These are phyloP conservation scores for Apostasia ramifera DNA, from an alignment of 106 monocot genomes.

Conservation along the genomic window DNA sequence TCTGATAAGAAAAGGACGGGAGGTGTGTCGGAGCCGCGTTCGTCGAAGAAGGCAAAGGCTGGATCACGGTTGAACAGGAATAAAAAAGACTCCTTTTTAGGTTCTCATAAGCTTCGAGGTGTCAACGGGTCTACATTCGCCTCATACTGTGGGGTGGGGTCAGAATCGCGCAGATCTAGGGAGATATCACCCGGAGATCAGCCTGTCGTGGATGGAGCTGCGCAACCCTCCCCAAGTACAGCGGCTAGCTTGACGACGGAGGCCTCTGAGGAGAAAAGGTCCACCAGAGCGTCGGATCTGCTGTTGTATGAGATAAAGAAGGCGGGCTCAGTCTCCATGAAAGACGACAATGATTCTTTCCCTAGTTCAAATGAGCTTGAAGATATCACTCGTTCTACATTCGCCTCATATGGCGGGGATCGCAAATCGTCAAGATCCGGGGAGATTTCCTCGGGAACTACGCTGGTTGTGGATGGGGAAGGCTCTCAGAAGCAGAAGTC, in stretches of 20 bases:
- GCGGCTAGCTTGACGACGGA: neutral
- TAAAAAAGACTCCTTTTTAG: no score
- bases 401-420: no score
- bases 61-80: no score
- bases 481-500: neutral
- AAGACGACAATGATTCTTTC: neutral
- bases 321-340: neutral
- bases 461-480: no score
- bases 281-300: neutral
- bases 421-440: no score
- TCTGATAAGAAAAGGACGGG: no score
- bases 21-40: no score
- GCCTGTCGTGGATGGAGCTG: neutral
- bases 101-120: no score
- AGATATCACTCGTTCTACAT: neutral
- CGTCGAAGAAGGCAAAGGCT: no score
- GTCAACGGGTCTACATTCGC: no score
- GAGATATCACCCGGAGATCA: neutral
- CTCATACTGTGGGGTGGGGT: no score
- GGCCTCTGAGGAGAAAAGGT: conserved; percentile 5
- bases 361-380: neutral
- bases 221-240: conserved; percentile 2
- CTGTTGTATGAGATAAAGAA: neutral
- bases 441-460: no score
- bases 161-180: neutral